A percentile compares a stretch with the other conserved stretches of the same genome.
Evolutionary conservation across 805 yeast genomes (phyloP).

Genomic region (Phaffomyces thermotolerans): DNA sequence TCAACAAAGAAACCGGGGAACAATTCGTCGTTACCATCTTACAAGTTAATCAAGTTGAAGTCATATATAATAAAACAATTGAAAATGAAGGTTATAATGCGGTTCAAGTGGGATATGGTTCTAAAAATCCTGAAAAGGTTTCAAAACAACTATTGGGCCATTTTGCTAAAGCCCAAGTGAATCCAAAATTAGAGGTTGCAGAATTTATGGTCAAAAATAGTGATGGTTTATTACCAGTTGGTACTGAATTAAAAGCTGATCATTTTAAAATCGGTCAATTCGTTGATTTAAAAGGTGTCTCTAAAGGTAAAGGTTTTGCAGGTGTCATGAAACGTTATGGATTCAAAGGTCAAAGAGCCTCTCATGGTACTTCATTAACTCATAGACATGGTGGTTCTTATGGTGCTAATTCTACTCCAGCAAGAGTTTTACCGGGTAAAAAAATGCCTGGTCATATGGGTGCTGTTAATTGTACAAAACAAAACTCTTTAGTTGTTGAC

Average conservation of each 20-base stretch:
- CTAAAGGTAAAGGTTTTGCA: slow-evolving; percentile 94
- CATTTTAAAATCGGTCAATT: slow-evolving; percentile 77
- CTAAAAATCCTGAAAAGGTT: slow-evolving; percentile 53
- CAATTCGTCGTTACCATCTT: slow-evolving; percentile 80
- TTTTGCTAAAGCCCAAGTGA: slow-evolving; percentile 68
- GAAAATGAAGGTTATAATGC: slow-evolving; percentile 78
- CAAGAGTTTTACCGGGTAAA: slow-evolving; percentile 92
- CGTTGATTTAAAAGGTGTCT: slow-evolving; percentile 70
- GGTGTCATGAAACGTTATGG: slow-evolving; percentile 98
- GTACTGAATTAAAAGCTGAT: slow-evolving; percentile 74
- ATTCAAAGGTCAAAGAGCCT: slow-evolving; percentile 80
- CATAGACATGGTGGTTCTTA: slow-evolving; percentile 97
- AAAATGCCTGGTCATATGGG: slow-evolving; percentile 99
- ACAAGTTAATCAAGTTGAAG: slow-evolving; percentile 85
- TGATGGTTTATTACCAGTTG: slow-evolving; percentile 62
- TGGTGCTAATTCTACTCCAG: slow-evolving; percentile 94
- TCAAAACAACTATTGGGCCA: slow-evolving; percentile 65
- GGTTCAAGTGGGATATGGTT: slow-evolving; percentile 81
- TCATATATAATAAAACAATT: slow-evolving; percentile 59
- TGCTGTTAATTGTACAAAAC: slow-evolving; percentile 60
- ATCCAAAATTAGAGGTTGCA: slow-evolving; percentile 68
- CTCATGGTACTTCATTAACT: slow-evolving; percentile 91
- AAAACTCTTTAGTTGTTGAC: slow-evolving; percentile 69
- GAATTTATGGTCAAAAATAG: slow-evolving; percentile 76
- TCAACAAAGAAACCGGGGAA: slow-evolving; percentile 55